Conservation (phyloP, 345 rosid species). For the Raphanus sativus region DNA sequence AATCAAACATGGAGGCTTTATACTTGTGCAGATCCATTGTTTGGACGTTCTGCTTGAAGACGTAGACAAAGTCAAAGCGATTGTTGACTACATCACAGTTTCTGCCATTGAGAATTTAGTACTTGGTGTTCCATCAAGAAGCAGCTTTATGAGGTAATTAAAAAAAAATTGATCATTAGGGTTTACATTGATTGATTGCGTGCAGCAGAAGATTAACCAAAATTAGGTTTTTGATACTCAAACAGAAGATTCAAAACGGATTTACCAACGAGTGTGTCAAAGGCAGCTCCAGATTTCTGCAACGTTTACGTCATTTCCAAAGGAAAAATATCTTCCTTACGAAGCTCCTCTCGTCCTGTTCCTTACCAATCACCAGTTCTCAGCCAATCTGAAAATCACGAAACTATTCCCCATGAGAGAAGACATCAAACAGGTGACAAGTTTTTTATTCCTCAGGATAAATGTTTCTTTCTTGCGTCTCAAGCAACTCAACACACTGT, state of each 20-base stretch:
- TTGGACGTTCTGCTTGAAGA: not conserved
- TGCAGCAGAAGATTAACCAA: not conserved
- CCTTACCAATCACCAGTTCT: not conserved
- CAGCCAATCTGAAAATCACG: not conserved
- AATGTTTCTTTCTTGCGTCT: not conserved
- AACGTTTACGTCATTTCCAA: not conserved
- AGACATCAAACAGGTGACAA: not conserved
- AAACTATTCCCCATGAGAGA: not conserved
- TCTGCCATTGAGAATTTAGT: not conserved
- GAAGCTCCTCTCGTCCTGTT: not conserved
- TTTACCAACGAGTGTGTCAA: not conserved
- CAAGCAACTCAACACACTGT: not conserved
- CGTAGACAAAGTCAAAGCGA: not conserved
- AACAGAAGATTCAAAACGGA: not conserved
- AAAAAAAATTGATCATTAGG: not conserved
- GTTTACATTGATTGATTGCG: not conserved
- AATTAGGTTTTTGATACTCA: not conserved
- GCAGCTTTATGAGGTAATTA: not conserved
- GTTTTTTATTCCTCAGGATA: not conserved
- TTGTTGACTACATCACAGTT: not conserved
- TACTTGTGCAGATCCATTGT: not conserved
- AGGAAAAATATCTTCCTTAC: not conserved
- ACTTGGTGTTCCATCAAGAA: not conserved
- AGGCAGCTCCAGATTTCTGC: not conserved
- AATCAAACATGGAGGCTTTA: not conserved